Evolutionary conservation across 2,329 filamentous ascomycete genomes (phyloP), one percentile per base, ranked within the genome.

Genomic region (Xylaria sp.): DNA sequence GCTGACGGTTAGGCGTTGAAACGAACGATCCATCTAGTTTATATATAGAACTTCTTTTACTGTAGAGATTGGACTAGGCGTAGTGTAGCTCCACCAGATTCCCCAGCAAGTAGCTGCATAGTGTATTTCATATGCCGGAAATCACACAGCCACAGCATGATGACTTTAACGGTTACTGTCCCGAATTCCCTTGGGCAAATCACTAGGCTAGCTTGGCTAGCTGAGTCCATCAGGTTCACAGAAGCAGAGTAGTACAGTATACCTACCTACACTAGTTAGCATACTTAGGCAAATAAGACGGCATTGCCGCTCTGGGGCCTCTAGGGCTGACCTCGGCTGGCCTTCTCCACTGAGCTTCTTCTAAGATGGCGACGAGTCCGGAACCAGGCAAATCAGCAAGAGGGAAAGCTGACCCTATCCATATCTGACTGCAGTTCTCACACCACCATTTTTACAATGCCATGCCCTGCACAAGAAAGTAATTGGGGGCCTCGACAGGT

Each of bases 41-140:
- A 65, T 65, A 68, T 68, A 61, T 68, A 65, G 66, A 61, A 65
- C 23, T 17, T 23, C 36, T 53, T 56, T 67, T 60, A 60, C 63
- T 61, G 48, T 66, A 66, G 54, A 57, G 7, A 48, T 20, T 36
- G 51, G 28, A 36, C 6, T 51, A 31, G 48, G 13, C 15, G 13
- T 56, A 36, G 58, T 49, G 28, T 60, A 60, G 15, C 20, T 13
- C 44, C 9, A 46, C 42, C 17, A n/a, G n/a, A 15, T 40, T 17
- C 28, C 23, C 28, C 17, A 28, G 15, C 42, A 48, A 15, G 28
- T 17, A 59, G 40, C 40, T 40, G 42, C 26, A 33, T 59, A 31
- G 48, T 56, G 28, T 28, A 2, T 40, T 46, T 28, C 40, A 64
- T 49, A 13, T 49, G 61, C 61, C 61, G 61, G 48, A 63, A 3